Conservation (phyloP, 2,329 filamentous ascomycete genomes). For the Claviceps capensis region DNA sequence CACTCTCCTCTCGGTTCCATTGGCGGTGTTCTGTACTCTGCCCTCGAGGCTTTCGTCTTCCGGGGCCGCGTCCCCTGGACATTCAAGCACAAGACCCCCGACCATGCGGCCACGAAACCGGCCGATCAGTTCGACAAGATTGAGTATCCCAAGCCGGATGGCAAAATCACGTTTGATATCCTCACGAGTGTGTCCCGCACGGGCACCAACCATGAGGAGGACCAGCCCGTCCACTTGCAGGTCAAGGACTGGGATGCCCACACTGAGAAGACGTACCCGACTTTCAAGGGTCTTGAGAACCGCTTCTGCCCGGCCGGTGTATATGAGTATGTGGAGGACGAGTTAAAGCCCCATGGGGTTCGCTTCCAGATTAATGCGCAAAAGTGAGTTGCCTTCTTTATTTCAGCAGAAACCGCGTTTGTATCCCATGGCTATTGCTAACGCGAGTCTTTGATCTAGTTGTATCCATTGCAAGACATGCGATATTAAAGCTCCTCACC, state of each 20-base stretch:
- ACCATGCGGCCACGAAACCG: constrained; percentile 64
- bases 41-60: constrained; percentile 77
- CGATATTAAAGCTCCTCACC: constrained; percentile 92
- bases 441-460: constrained; percentile 29
- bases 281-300: constrained; percentile 87
- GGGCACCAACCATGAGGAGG: constrained; percentile 96
- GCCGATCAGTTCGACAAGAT: constrained; percentile 78
- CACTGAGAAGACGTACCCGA: constrained; percentile 67
- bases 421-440: no score
- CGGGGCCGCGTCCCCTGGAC: constrained; percentile 87
- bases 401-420: not conserved
- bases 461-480: constrained; percentile 99
- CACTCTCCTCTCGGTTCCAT: constrained; percentile 75
- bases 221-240: constrained; percentile 91
- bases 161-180: constrained; percentile 90
- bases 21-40: constrained; percentile 85
- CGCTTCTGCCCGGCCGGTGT: constrained; percentile 95
- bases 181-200: constrained; percentile 89
- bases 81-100: constrained; percentile 65
- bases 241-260: constrained; percentile 93
- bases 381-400: constrained; percentile 54
- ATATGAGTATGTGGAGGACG: constrained; percentile 95
- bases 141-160: constrained; percentile 92
- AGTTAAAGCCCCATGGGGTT: constrained; percentile 72
- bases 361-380: constrained; percentile 96